Base-by-base conservation (phyloP, 306 rosid species). In the Dryas drummondii region DNA sequence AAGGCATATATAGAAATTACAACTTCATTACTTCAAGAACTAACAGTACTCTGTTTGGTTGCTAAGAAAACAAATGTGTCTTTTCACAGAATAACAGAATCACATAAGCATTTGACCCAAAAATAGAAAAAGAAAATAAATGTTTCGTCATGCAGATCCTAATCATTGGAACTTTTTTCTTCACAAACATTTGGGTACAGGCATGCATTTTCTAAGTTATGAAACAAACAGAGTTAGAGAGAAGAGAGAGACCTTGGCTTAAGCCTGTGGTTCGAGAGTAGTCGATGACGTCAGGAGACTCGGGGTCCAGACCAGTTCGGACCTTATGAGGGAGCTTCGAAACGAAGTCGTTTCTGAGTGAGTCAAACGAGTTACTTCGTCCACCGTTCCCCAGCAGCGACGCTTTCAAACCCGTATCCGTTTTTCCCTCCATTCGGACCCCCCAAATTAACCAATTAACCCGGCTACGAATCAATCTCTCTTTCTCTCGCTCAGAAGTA, bases 301-400 rank as follows among this genome's bases (percentile, higher is more conserved):
- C 90, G 1, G 64, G 83, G 57, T 81, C 82, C 6, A 66, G 2
- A 40, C 60, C 77, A 46, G 82, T 56, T 11, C 85, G 82, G 42
- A 80, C 71, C 51, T 79, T 84, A 1, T 71, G 71, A 11, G 86
- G 86, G 7, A 87, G 84, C 78, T 76, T 77, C 2, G 85, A 59
- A 6, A 79, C 12, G 76, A 87, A 87, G 73, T 84, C 88, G 16
- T 53, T 73, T 70, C 82, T 57, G 63, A 87, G 83, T 2, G 83
- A 73, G 83, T 67, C 71, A 45, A 79, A 83, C 9, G 90, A 87
- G 86, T 81, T 60, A 22, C 53, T 65, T n/a, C 79, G 75, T 7
- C 71, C 58, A 1, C 45, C 80, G 68, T 5, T 50, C 14, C 40
- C 80, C 19, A 86, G 6, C 22, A 86, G 66, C 77, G 84, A 63